Conservation (phyloP, 352 stramenopile species). For the Aphanomyces euteiches region DNA sequence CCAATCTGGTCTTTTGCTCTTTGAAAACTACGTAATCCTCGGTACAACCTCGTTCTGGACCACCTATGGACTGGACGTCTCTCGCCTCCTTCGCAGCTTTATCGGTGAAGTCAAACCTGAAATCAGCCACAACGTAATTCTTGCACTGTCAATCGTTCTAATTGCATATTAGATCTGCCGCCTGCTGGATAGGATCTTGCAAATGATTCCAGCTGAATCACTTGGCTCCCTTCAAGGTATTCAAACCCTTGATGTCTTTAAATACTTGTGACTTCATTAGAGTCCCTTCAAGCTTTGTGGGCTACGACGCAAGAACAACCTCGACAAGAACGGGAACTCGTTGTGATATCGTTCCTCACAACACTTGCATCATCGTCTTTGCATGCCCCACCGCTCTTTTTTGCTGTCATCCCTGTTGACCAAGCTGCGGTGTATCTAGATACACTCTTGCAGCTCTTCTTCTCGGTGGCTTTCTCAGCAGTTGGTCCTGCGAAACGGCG, state of each 20-base stretch:
- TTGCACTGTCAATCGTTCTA: constrained; percentile 39
- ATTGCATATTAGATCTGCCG: constrained; percentile 19
- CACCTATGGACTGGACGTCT: constrained; percentile 48
- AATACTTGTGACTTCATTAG: constrained; percentile 15
- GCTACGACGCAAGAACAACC: constrained; percentile 14
- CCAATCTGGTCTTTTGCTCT: constrained; percentile 47
- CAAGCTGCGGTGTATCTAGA: constrained; percentile 41
- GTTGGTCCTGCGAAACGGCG: constrained; percentile 57
- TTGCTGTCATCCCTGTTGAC: constrained; percentile 48
- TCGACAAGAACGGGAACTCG: constrained; percentile 21
- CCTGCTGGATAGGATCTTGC: constrained; percentile 36
- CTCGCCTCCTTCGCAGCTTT: constrained; percentile 42
- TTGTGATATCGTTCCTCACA: constrained; percentile 24
- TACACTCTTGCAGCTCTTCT: constrained; percentile 68
- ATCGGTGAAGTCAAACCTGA: constrained; percentile 71
- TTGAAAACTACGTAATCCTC: constrained; percentile 62
- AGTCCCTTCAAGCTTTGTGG: constrained; percentile 5
- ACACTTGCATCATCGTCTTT: constrained; percentile 30
- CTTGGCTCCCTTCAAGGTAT: constrained; percentile 29
- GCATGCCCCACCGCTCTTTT: constrained; percentile 44
- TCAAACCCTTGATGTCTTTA: not conserved
- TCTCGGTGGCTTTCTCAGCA: constrained; percentile 56
- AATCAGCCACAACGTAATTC: constrained; percentile 50
- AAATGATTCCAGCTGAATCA: constrained; percentile 55
- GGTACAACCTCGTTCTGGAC: constrained; percentile 65